Conservation (phyloP, 129 eudicot genomes). For the Rutidosis leptorrhynchoides region DNA sequence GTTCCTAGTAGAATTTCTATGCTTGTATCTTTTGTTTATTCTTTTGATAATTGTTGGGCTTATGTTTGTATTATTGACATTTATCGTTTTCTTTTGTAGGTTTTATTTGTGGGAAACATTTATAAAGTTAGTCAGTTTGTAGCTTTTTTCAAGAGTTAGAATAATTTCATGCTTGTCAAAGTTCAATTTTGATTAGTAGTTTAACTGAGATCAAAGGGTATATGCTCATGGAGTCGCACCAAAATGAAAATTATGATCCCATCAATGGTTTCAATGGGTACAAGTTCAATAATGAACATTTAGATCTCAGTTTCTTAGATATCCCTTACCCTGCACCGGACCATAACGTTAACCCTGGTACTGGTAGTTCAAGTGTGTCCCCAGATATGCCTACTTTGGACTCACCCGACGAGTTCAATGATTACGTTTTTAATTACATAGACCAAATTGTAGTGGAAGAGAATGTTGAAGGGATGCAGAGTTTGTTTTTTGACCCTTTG, state of each 20-base stretch:
- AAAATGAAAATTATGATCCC: conserved; percentile 31
- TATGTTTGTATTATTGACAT: no score
- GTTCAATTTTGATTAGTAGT: conserved; percentile 14
- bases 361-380: conserved; percentile 29
- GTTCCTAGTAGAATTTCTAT: no score
- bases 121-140: not conserved
- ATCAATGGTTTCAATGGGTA: conserved; percentile 43
- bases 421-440: conserved; percentile 56
- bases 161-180: conserved; percentile 26
- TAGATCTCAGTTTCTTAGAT: conserved; percentile 52
- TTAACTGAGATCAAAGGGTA: not conserved
- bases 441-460: conserved; percentile 76
- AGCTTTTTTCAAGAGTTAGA: conserved; percentile 15
- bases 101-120: no score
- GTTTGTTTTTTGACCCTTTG: conserved; percentile 71
- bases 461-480: conserved; percentile 59
- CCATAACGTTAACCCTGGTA: conserved; percentile 30
- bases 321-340: conserved; percentile 35
- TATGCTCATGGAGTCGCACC: conserved; percentile 55
- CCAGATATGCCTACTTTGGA: conserved; percentile 34
- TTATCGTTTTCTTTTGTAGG: not conserved
- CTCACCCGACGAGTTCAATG: conserved; percentile 70
- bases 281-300: conserved; percentile 36
- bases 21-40: no score
- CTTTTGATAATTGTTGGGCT: no score